These are phyloP conservation scores for Backusella parvicylindrica DNA, from an alignment of 192 early-diverging fungal species.

Conservation along the genomic window DNA sequence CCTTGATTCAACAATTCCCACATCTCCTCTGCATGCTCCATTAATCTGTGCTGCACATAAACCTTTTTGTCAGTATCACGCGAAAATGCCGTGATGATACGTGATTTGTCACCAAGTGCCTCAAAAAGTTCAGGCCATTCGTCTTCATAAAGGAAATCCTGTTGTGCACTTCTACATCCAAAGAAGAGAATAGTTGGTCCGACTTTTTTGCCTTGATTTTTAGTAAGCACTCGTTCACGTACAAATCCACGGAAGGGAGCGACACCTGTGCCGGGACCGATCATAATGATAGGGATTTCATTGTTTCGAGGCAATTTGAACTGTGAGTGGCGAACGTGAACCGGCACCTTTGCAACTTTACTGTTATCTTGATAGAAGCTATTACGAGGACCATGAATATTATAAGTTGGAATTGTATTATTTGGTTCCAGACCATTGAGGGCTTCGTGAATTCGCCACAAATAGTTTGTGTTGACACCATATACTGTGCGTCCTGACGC, in stretches of 20 bases:
- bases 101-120: slow-evolving; percentile 44
- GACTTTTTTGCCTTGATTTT: slow-evolving; percentile 55
- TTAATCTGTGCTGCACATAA: slow-evolving; percentile 91
- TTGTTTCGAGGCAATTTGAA: slow-evolving; percentile 85
- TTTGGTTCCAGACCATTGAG: not conserved
- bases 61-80: slow-evolving; percentile 77
- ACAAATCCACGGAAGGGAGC: slow-evolving; percentile 97
- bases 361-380: slow-evolving; percentile 11
- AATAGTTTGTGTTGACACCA: slow-evolving; percentile 88
- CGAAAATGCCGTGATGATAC: slow-evolving; percentile 87
- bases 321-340: slow-evolving; percentile 84
- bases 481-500: slow-evolving; percentile 55
- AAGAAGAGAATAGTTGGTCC: slow-evolving; percentile 90
- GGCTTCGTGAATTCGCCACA: slow-evolving; percentile 59
- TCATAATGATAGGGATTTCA: slow-evolving; percentile 83
- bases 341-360: slow-evolving; percentile 52
- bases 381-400: slow-evolving; percentile 38
- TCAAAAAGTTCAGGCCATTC: slow-evolving; percentile 74
- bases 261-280: slow-evolving; percentile 97
- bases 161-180: slow-evolving; percentile 79
- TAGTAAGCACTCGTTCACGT: slow-evolving; percentile 74
- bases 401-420: slow-evolving; percentile 14
- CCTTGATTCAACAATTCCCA: slow-evolving; percentile 74
- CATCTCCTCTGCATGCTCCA: slow-evolving; percentile 69
- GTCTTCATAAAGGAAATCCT: slow-evolving; percentile 87